A percentile compares a stretch with the other conserved stretches of the same genome.
Evolutionary conservation across 23 red algal genomes (phyloP).

Genomic region (Gracilaria domingensis): DNA sequence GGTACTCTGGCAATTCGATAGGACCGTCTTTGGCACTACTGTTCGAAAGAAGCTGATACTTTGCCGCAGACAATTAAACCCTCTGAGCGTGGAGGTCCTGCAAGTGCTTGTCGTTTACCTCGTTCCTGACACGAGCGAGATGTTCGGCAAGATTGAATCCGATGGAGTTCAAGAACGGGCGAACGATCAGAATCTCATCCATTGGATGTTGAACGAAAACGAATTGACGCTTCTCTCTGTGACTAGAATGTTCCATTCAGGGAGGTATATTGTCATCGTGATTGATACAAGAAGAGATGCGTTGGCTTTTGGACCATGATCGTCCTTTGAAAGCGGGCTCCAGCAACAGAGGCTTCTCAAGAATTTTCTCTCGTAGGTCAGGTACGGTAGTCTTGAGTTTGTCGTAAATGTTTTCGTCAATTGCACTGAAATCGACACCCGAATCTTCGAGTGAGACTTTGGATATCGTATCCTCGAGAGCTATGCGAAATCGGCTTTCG

Average conservation of each 20-base stretch:
- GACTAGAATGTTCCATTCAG: too few species aligned
- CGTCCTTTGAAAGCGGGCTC: too few species aligned
- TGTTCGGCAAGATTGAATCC: conserved; percentile 42
- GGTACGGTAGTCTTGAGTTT: not conserved
- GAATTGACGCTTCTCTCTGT: not conserved
- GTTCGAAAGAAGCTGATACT: not conserved
- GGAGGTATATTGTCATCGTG: too few species aligned
- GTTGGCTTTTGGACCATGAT: too few species aligned
- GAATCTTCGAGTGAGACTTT: not conserved
- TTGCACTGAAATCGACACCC: conserved; percentile 1
- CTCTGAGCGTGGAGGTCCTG: not conserved
- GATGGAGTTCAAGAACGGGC: conserved; percentile 41
- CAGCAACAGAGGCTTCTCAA: too few species aligned
- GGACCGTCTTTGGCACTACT: not conserved
- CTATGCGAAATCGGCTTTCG: not conserved
- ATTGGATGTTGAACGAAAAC: conserved; percentile 23
- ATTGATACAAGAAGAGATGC: too few species aligned
- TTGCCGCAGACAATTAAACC: not conserved
- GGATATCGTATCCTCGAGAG: not conserved
- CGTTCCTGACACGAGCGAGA: not conserved
- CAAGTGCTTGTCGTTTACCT: not conserved
- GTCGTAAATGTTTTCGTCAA: not conserved
- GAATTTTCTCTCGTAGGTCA: too few species aligned
- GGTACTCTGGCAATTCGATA: conserved; percentile 21
- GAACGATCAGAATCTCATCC: conserved; percentile 28